Base-by-base conservation (phyloP, 2,329 filamentous ascomycete genomes). In the Monilinia fructicola region DNA sequence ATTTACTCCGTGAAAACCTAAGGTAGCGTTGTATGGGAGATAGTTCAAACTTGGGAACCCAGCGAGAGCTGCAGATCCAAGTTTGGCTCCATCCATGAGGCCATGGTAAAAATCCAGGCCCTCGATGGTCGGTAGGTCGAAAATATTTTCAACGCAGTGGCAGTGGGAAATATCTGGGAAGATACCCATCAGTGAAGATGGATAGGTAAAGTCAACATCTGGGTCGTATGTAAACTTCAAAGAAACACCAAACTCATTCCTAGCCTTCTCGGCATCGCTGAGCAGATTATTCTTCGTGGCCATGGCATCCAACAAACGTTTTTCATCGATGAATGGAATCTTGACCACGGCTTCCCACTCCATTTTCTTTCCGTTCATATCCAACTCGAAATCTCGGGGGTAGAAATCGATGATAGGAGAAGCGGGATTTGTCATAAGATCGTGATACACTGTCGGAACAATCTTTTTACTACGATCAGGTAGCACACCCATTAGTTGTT, bases 351-450 rank as follows among this genome's bases (percentile, higher is more conserved):
- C 95, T 77, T 99, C 95, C 95, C 95, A 99, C 70, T 99, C 96
- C 90, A 97, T 96, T 81, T 97, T 99, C 82, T 99, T 99, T 68
- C 95, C 96, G 73, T 99, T 98, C 95, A 99, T 98, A 77, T 99
- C 96, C 52, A 99, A 83, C 71, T 96, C 92, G 74, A 99, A 99
- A 74, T 99, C 95, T 73, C 94, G 87, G 2, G 95, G 95, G 74
- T 99, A 99, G 77, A 99, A 99, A 76, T 99, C 95, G 74, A 97
- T 90, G 77, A 99, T 99, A 2, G 95, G 93, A 21, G 94, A 98
- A 21, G 90, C 86, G 2, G 90, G 84, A 65, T 91, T 91, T 1
- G 92, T 97, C 95, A 99, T 99, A 59, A 99, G 83, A 35, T 92
- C 87, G 78, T 95, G 92, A 78, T 96, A 98, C 4, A 93, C 87